Evolutionary conservation across 1,284 basidiomycete species (phyloP), one percentile per base, ranked within the genome.

Genomic region (Ceratobasidium sp.): DNA sequence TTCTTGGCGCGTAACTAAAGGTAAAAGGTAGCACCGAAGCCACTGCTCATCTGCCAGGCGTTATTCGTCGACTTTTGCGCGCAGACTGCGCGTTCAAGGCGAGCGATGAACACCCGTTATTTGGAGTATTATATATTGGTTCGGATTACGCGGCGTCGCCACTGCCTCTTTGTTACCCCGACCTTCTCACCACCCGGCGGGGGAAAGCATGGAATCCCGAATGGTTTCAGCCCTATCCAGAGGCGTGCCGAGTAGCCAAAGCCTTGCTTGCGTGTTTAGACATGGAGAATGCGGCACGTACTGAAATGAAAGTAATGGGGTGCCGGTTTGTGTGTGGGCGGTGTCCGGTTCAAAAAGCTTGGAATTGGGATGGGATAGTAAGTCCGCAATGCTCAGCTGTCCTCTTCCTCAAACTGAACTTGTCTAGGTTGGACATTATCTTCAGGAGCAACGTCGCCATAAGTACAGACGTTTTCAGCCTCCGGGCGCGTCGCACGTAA

Each of bases 251-350:
- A 51, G 44, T 51, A 23, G 66, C 66, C 7, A 51, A 49, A 44
- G 42, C 7, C 10, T 51, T 68, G 20, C 42, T 68, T 12, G n/a
- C n/a, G 18, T 68, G 66, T 51, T n/a, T 68, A n/a, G 44, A 44
- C 23, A 68, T 28, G 44, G 18, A 40, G 20, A 44, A 68, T 23
- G 66, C 66, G 18, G 40, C 66, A 9, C 42, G 51, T 28, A 15
- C 26, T 15, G 42, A 68, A 18, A 23, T 68, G 10, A 44, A 40
- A 33, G n/a, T 51, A 12, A 68, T 68, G 66, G 66, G 66, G 18
- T 40, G 13, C 13, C 42, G 42, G 66, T 68, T 68, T 68, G n/a
- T 68, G 12, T 68, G 66, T 26, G 66, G 66, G 46, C 13, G 66
- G 23, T 68, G 66, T 15, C 42, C 39, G 28, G 42, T 15, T 23